A percentile compares a stretch with the other conserved stretches of the same genome.
These are phyloP conservation scores for Auricularia sp. DNA, from an alignment of 768 basidiomycete species.

Conservation along the genomic window DNA sequence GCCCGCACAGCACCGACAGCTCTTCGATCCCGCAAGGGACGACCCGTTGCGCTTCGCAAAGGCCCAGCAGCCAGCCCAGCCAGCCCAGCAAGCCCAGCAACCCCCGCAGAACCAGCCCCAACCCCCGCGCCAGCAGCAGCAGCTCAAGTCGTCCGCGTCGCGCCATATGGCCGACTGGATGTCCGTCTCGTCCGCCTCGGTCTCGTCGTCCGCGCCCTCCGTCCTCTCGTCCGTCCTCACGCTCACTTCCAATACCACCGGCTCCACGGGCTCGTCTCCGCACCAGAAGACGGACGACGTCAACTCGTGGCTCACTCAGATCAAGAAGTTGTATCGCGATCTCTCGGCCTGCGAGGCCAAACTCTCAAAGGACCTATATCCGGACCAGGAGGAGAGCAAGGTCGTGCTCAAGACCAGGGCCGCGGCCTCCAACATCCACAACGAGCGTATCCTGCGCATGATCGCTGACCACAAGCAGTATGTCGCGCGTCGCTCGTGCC, in stretches of 20 bases:
- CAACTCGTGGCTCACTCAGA: constrained; percentile 60
- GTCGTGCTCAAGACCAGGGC: constrained; percentile 21
- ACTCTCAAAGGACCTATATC: constrained; percentile 38
- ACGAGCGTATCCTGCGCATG: constrained; percentile 65
- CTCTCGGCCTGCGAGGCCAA: constrained; percentile 75
- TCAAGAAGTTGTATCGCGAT: constrained; percentile 74
- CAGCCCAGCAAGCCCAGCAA: constrained; percentile 17
- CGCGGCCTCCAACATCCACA: constrained; percentile 41
- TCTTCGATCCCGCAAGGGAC: constrained; percentile 86
- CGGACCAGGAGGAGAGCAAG: constrained; percentile 43
- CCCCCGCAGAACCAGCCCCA: constrained; percentile 41
- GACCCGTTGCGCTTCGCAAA: constrained; percentile 78
- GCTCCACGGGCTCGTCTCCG: constrained; percentile 43
- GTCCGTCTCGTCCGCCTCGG: constrained; percentile 63
- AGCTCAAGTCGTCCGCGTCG: constrained; percentile 7
- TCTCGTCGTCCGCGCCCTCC: constrained; percentile 45
- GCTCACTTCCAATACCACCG: constrained; percentile 14
- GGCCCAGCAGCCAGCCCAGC: constrained; percentile 33
- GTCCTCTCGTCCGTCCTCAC: constrained; percentile 14
- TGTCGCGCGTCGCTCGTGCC: constrained; percentile 20
- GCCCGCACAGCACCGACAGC: constrained; percentile 33
- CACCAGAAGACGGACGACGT: constrained; percentile 31
- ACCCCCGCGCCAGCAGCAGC: constrained; percentile 21
- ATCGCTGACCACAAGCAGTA: constrained; percentile 79
- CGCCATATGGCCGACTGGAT: constrained; percentile 43